These are phyloP conservation scores for Pontederia crassipes DNA, from an alignment of 176 grass and related monocot species.

Conservation along the genomic window DNA sequence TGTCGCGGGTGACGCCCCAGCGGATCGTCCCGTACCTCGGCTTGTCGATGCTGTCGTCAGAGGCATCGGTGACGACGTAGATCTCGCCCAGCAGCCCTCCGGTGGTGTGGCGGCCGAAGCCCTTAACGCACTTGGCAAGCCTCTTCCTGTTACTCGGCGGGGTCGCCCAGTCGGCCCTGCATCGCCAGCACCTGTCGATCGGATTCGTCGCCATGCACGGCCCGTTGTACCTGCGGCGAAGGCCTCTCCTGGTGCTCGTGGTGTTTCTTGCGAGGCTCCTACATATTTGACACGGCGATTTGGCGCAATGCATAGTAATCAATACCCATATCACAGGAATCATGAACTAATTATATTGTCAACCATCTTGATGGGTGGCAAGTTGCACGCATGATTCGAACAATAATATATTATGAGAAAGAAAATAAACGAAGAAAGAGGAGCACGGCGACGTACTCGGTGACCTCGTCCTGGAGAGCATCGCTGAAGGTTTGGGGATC, in stretches of 20 bases:
- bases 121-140: constrained; percentile 32
- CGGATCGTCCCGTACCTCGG: constrained; percentile 44
- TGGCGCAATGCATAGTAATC: background rate
- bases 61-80: constrained; percentile 43
- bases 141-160: constrained; percentile 41
- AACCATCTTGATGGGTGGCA: background rate
- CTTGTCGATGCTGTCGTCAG: constrained; percentile 25
- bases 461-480: constrained; percentile 38
- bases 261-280: background rate
- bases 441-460: constrained; percentile 17
- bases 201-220: constrained; percentile 59
- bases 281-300: background rate
- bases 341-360: no score
- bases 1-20: constrained; percentile 37
- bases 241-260: constrained; percentile 19
- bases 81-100: constrained; percentile 27
- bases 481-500: constrained; percentile 28
- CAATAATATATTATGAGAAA: no score
- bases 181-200: constrained; percentile 72
- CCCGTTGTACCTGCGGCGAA: constrained; percentile 1
- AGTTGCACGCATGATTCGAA: no score
- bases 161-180: constrained; percentile 47
- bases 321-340: background rate
- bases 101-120: constrained; percentile 28
- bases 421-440: no score